phyloP scores from a whole-genome alignment of 139 green algal genomes.

The Haematococcus lacustris region DNA sequence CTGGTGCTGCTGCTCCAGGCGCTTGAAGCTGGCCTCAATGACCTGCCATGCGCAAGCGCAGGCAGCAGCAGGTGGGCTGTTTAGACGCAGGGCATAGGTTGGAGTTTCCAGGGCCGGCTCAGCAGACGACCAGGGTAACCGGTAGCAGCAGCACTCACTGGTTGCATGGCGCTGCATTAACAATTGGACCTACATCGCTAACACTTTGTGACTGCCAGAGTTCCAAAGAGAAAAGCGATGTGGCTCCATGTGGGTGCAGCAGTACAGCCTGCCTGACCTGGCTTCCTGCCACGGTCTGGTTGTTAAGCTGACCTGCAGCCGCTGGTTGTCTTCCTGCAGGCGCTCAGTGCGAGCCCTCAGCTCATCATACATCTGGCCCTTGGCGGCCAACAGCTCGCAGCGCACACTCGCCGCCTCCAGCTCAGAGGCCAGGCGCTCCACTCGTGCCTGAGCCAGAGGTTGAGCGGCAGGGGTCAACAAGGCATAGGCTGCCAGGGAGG shows the following conservation, averaged over 20 bases:
- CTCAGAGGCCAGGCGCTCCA: constrained; percentile 32
- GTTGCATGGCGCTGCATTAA: no score
- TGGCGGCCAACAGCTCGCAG: constrained; percentile 30
- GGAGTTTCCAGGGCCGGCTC: no score
- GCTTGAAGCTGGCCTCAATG: constrained; percentile 16
- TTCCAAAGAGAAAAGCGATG: no score
- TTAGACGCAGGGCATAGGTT: no score
- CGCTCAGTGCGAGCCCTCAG: constrained; percentile 16
- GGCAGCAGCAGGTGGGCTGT: no score
- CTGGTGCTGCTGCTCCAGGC: constrained; percentile 15
- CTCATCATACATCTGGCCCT: constrained; percentile 45
- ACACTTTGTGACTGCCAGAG: no score
- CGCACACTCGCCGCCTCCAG: constrained; percentile 25
- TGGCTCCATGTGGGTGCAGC: no score
- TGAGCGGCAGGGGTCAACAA: neutral
- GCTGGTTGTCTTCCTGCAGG: constrained; percentile 27
- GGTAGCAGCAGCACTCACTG: no score
- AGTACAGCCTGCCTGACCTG: no score
- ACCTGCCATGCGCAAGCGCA: constrained; percentile 8
- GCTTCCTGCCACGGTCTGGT: no score
- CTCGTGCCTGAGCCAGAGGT: constrained; percentile 16
- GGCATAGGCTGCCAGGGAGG: neutral
- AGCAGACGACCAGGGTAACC: no score
- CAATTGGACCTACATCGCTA: no score
- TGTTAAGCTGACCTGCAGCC: constrained; percentile 14